Percentiles rank a stretch among this genome's conserved stretches.
phyloP scores from a whole-genome alignment of 1,139 yeast genomes.

The Blastobotrys ciferrii region DNA sequence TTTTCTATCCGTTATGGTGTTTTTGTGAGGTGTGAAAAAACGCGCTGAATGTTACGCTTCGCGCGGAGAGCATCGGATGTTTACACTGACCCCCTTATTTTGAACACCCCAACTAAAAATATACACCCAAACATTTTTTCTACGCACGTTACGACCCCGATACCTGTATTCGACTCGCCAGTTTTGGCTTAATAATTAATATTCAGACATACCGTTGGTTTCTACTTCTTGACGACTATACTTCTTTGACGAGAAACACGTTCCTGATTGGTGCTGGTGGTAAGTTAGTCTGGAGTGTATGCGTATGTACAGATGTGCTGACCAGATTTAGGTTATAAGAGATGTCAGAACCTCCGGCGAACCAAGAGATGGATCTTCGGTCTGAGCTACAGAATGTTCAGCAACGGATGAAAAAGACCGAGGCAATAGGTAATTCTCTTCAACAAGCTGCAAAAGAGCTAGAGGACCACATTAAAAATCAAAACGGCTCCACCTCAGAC shows the following conservation, averaged over 20 bases:
- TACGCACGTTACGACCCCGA: neutral
- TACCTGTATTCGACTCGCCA: neutral
- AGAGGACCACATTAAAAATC: conserved; percentile 9
- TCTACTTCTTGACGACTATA: too few species aligned
- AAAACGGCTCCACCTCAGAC: conserved; percentile 9
- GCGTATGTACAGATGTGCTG: neutral
- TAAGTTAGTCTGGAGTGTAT: neutral
- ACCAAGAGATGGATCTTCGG: conserved; percentile 13
- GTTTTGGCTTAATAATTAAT: neutral
- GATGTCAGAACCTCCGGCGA: conserved; percentile 2
- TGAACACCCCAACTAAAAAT: neutral
- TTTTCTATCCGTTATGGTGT: too few species aligned
- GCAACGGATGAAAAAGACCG: conserved; percentile 21
- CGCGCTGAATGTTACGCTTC: neutral
- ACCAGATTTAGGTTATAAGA: neutral
- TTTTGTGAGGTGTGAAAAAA: too few species aligned
- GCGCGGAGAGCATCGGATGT: neutral
- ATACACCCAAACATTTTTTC: neutral
- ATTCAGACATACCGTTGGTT: too few species aligned
- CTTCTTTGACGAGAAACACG: too few species aligned
- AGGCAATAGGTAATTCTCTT: conserved; percentile 20
- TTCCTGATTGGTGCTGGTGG: neutral
- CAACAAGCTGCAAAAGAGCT: conserved; percentile 22
- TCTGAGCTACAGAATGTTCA: conserved; percentile 22
- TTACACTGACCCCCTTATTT: neutral